Evolutionary conservation across 2,329 filamentous ascomycete genomes (phyloP), one percentile per base, ranked within the genome.

Genomic region (Aspergillus fischeri): DNA sequence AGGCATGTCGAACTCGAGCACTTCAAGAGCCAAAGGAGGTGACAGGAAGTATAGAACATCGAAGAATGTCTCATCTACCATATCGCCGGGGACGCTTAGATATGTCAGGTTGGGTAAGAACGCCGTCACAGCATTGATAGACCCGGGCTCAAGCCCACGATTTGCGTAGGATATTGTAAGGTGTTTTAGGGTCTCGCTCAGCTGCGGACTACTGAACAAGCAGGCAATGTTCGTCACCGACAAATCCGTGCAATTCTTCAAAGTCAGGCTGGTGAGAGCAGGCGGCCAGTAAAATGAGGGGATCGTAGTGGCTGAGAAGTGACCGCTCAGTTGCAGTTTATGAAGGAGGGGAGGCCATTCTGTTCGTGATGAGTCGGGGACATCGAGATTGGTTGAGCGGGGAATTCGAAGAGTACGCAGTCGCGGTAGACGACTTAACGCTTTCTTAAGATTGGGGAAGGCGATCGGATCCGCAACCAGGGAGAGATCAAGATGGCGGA

Each of bases 401-500:
- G 80, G 80, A 17, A 83, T 73, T 50, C 73, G 74, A 8, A 86
- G 73, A 2, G 70, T 69, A 5, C 66, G 66, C 5, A 86, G 72
- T 7, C 72, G 69, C 2, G 64, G 41, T 21, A 86, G 74, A 28
- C 75, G 69, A n/a, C 73, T 72, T 6, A 85, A 67, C 0, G 81
- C 78, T 50, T 78, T 78, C 60, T 82, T 79, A 14, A 87, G 73
- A 3, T 73, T 70, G 25, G 74, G 67, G 59, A 84, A 77, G 5
- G 71, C 70, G 29, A 85, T 78, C 1, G 75, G 70, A 56, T 83
- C 81, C 11, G 72, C 75, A 6, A 86, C 79, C 3, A 83, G 75
- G 4, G 76, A 78, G 6, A 87, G 71, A 62, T 86, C 80, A 17
- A 86, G 72, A 2, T 74, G 59, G 9, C 70, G 70, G 4, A 87